phyloP scores from a whole-genome alignment of 2,329 filamentous ascomycete genomes.

The Colletotrichum endophyticum region DNA sequence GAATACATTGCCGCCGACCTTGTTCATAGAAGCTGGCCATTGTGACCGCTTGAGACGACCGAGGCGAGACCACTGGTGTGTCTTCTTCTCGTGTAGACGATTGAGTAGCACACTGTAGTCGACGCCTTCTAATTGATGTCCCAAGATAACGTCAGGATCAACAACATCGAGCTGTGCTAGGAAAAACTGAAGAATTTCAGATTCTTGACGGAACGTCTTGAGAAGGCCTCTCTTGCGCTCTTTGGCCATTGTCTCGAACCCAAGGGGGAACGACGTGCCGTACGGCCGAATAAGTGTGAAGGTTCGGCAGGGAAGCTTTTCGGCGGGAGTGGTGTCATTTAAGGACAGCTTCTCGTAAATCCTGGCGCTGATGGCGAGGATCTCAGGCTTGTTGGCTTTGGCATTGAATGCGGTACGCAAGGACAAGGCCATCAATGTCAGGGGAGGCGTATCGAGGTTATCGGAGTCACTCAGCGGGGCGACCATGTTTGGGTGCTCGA shows the following conservation, averaged over 20 bases:
- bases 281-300: slow-evolving; percentile 91
- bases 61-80: slow-evolving; percentile 92
- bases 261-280: slow-evolving; percentile 74
- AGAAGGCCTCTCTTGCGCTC: slow-evolving; percentile 77
- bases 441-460: slow-evolving; percentile 79
- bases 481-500: slow-evolving; percentile 78
- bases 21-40: slow-evolving; percentile 89
- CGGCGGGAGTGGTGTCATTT: slow-evolving; percentile 84
- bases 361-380: slow-evolving; percentile 87
- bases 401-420: slow-evolving; percentile 87
- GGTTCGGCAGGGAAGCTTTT: slow-evolving; percentile 86
- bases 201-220: slow-evolving; percentile 82
- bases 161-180: slow-evolving; percentile 85
- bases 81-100: slow-evolving; percentile 87
- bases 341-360: slow-evolving; percentile 91
- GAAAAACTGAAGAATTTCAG: slow-evolving; percentile 85
- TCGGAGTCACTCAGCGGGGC: slow-evolving; percentile 77
- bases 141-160: slow-evolving; percentile 92
- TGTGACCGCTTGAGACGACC: slow-evolving; percentile 81
- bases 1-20: slow-evolving; percentile 88
- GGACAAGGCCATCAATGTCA: slow-evolving; percentile 95
- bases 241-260: slow-evolving; percentile 80
- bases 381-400: slow-evolving; percentile 95
- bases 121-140: slow-evolving; percentile 95
- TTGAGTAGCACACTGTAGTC: slow-evolving; percentile 92